These are phyloP conservation scores for Neonectria ditissima DNA, from an alignment of 2,329 filamentous ascomycete species.

Conservation along the genomic window DNA sequence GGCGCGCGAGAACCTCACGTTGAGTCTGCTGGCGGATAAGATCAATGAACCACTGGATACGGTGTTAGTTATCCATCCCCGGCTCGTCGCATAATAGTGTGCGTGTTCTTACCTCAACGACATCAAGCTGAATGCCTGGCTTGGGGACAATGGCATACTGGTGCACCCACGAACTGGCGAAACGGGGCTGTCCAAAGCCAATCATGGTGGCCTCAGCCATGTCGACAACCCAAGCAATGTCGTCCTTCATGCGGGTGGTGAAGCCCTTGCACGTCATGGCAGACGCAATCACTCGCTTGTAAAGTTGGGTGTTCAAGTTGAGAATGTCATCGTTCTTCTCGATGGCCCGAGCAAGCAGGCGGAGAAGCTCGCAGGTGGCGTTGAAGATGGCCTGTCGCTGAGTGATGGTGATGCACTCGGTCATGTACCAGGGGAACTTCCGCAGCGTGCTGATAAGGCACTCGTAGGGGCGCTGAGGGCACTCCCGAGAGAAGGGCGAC, in stretches of 20 bases:
- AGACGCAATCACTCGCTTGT: slow-evolving; percentile 63
- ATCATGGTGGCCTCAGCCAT: slow-evolving; percentile 51
- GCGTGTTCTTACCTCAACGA: slow-evolving; percentile 63
- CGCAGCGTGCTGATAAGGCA: slow-evolving; percentile 72
- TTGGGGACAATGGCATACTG: slow-evolving; percentile 65
- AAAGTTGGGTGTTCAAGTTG: slow-evolving; percentile 64
- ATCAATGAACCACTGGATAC: slow-evolving; percentile 66
- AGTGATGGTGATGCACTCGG: slow-evolving; percentile 66
- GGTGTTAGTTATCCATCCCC: slow-evolving; percentile 26
- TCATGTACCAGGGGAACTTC: slow-evolving; percentile 73
- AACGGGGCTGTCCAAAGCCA: slow-evolving; percentile 61
- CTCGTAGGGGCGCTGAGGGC: slow-evolving; percentile 74
- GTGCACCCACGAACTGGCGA: slow-evolving; percentile 62
- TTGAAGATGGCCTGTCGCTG: slow-evolving; percentile 67
- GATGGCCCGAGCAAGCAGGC: slow-evolving; percentile 58
- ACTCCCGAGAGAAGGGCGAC: slow-evolving; percentile 70
- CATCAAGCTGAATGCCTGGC: slow-evolving; percentile 60
- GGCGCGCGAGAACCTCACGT: slow-evolving; percentile 53
- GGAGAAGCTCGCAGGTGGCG: slow-evolving; percentile 62
- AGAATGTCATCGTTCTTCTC: slow-evolving; percentile 53
- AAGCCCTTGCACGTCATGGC: slow-evolving; percentile 71
- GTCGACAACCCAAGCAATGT: slow-evolving; percentile 60
- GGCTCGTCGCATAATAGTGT: background rate
- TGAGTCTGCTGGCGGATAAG: slow-evolving; percentile 66
- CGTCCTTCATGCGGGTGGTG: slow-evolving; percentile 70